A percentile compares a stretch with the other conserved stretches of the same genome.
Conservation (phyloP, 768 basidiomycete genomes). For the Tylopilus felleus region DNA sequence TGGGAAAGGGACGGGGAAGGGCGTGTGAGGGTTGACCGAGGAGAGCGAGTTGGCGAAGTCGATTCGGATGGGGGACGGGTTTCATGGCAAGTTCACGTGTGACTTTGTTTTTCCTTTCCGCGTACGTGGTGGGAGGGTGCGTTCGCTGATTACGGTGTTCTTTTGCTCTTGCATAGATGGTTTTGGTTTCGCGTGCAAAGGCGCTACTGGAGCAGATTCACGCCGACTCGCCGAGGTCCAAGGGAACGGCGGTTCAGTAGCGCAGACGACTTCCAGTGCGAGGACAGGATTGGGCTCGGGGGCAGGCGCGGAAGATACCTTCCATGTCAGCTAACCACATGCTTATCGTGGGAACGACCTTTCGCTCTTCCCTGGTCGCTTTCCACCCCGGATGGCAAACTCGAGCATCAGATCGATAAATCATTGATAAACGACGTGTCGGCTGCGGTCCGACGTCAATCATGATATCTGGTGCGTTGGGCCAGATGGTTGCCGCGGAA, state of each 20-base stretch:
- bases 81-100: conserved; percentile 41
- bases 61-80: conserved; percentile 47
- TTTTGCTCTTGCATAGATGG: background rate
- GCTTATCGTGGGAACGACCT: too few relatives aligned
- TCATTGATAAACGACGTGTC: too few relatives aligned
- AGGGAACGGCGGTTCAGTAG: background rate
- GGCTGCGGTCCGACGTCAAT: too few relatives aligned
- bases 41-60: conserved; percentile 77
- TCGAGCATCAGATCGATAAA: too few relatives aligned
- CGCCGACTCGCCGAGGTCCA: background rate
- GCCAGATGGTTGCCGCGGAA: too few relatives aligned
- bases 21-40: conserved; percentile 83
- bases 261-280: background rate
- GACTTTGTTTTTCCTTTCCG: conserved; percentile 1
- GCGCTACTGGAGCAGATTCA: conserved; percentile 40
- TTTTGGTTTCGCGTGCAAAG: conserved; percentile 36
- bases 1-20: conserved; percentile 59
- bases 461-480: too few relatives aligned
- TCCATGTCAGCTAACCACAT: too few relatives aligned
- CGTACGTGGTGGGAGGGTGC: background rate
- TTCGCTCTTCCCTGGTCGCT: too few relatives aligned
- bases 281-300: background rate
- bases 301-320: conserved; percentile 1
- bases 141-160: background rate
- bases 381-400: too few relatives aligned